Conservation (phyloP, 1,284 basidiomycete genomes). For the Pisolithus thermaeus region DNA sequence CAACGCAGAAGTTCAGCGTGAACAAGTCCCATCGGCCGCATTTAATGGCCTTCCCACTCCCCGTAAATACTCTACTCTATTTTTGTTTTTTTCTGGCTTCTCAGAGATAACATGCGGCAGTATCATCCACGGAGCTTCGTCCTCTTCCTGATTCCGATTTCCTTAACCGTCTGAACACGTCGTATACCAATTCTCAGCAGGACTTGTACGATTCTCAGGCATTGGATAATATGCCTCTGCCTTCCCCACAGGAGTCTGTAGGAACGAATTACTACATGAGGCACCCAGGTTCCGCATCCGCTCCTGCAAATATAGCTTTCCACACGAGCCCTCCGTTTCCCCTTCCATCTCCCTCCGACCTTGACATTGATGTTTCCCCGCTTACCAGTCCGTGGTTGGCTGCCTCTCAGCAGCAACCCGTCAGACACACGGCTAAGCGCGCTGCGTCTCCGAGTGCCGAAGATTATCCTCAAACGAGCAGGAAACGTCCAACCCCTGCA, state of each 20-base stretch:
- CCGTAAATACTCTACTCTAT: conserved; percentile 37
- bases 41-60: conserved; percentile 69
- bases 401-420: conserved; percentile 36
- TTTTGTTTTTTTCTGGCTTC: conserved; percentile 4
- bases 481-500: conserved; percentile 46
- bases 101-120: conserved; percentile 26
- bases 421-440: conserved; percentile 33
- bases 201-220: conserved; percentile 19
- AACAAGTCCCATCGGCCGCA: conserved; percentile 24
- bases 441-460: conserved; percentile 36
- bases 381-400: conserved; percentile 73
- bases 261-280: conserved; percentile 24
- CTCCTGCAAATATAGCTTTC: conserved; percentile 61
- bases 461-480: conserved; percentile 35
- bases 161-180: conserved; percentile 56
- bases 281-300: conserved; percentile 46
- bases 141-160: conserved; percentile 56
- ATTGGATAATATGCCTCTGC: conserved; percentile 16
- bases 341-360: conserved; percentile 41
- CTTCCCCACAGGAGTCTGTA: conserved; percentile 25
- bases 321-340: conserved; percentile 31
- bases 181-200: conserved; percentile 31
- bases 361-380: conserved; percentile 69
- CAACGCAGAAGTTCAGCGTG: conserved; percentile 32
- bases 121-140: conserved; percentile 61